Conservation (phyloP, 768 basidiomycete genomes). For the Tremella fuciformis region DNA sequence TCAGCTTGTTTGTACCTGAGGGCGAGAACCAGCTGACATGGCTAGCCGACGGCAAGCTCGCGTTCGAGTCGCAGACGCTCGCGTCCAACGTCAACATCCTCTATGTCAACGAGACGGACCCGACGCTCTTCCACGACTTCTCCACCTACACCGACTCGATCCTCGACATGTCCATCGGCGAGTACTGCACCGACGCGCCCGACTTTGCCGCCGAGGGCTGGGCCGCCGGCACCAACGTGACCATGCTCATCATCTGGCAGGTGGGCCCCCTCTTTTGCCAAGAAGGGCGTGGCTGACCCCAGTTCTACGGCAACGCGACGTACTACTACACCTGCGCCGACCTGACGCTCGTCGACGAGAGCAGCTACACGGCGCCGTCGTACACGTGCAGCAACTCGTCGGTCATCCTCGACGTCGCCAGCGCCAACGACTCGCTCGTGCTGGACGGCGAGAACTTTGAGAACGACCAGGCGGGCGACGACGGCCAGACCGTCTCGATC, state of each 20-base stretch:
- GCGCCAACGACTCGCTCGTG: conserved; percentile 18
- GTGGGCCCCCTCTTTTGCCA: conserved; percentile 4
- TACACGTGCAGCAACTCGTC: conserved; percentile 33
- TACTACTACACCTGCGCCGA: conserved; percentile 38
- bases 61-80: conserved; percentile 22
- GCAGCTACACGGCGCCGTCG: conserved; percentile 15
- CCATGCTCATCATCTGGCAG: conserved; percentile 29
- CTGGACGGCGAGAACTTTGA: conserved; percentile 4
- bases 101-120: conserved; percentile 22
- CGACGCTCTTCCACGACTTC: conserved; percentile 27
- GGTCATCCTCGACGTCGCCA: conserved; percentile 22
- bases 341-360: conserved; percentile 24
- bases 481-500: conserved; percentile 9
- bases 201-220: conserved; percentile 31
- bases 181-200: conserved; percentile 30
- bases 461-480: background rate
- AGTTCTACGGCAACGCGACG: conserved; percentile 19
- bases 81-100: conserved; percentile 26
- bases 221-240: conserved; percentile 24
- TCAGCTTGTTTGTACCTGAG: background rate
- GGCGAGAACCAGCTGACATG: background rate
- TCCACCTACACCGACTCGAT: conserved; percentile 22
- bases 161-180: conserved; percentile 23
- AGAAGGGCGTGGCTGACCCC: background rate
- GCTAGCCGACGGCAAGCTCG: conserved; percentile 30